A percentile compares a stretch with the other conserved stretches of the same genome.
These are phyloP conservation scores for Solanum pennellii DNA, from an alignment of 257 asterid genomes.

Conservation along the genomic window DNA sequence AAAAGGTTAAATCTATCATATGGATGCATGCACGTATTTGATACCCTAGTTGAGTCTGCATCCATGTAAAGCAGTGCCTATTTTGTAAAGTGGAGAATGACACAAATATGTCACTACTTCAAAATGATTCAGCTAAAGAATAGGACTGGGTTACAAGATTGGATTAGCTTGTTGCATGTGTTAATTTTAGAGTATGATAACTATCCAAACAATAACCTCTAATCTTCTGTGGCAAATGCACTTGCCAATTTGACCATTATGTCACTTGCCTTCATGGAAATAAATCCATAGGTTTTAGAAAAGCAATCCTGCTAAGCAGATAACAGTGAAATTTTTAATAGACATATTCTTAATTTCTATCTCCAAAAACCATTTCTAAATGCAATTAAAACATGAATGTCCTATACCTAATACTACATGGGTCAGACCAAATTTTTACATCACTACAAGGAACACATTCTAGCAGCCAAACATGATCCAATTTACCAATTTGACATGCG, in stretches of 20 bases:
- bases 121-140: not conserved
- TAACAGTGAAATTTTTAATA: not conserved
- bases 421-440: not conserved
- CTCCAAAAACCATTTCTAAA: not conserved
- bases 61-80: not conserved
- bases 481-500: not conserved
- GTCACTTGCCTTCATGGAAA: not conserved
- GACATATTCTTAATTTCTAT: not conserved
- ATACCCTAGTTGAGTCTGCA: not conserved
- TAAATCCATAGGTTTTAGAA: not conserved
- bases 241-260: not conserved
- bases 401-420: not conserved
- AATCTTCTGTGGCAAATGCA: not conserved
- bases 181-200: not conserved
- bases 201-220: not conserved
- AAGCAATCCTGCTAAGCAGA: not conserved
- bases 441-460: not conserved
- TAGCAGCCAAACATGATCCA: not conserved
- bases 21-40: not conserved
- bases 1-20: not conserved
- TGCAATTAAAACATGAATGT: not conserved
- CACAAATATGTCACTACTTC: not conserved
- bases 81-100: not conserved
- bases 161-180: not conserved
- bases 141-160: not conserved